Evolutionary conservation across 306 rosid genomes (phyloP).

Genomic region (Pyrus communis): DNA sequence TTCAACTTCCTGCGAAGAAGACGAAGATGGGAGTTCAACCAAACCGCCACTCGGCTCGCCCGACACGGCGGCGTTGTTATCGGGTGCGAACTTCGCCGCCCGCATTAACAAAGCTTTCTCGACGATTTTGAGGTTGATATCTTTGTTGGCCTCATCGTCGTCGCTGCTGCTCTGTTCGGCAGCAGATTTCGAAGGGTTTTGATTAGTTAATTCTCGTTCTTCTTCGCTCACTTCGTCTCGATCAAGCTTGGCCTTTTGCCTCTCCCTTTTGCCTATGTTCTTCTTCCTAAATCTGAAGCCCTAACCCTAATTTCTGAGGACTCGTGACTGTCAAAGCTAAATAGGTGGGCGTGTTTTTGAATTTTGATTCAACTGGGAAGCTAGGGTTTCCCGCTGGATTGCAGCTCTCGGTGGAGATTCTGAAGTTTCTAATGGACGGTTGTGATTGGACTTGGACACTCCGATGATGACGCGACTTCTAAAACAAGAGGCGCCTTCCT

Average conservation of each 20-base stretch:
- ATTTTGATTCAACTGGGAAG: too few species aligned
- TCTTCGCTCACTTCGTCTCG: conserved; percentile 21
- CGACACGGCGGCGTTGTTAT: not conserved
- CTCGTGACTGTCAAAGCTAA: not conserved
- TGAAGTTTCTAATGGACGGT: too few species aligned
- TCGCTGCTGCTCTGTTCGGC: conserved; percentile 25
- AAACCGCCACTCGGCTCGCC: not conserved
- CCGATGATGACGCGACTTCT: too few species aligned
- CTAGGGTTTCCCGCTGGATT: too few species aligned
- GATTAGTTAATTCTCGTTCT: not conserved
- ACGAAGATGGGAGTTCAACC: conserved; percentile 5
- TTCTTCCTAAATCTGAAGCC: not conserved
- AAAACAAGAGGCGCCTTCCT: too few species aligned
- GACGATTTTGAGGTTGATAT: conserved; percentile 57
- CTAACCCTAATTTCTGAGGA: not conserved
- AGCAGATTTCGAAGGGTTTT: conserved; percentile 10
- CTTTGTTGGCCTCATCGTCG: conserved; percentile 75
- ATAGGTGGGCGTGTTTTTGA: too few species aligned
- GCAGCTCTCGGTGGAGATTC: too few species aligned
- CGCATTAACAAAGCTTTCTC: conserved; percentile 54
- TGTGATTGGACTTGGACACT: too few species aligned
- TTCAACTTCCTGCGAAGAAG: conserved; percentile 11
- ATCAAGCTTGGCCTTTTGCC: conserved; percentile 27
- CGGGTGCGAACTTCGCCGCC: conserved; percentile 19
- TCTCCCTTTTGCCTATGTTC: conserved; percentile 43